Evolutionary conservation across 192 early-diverging fungal species (phyloP).

Genomic region (Coemansia sp.): DNA sequence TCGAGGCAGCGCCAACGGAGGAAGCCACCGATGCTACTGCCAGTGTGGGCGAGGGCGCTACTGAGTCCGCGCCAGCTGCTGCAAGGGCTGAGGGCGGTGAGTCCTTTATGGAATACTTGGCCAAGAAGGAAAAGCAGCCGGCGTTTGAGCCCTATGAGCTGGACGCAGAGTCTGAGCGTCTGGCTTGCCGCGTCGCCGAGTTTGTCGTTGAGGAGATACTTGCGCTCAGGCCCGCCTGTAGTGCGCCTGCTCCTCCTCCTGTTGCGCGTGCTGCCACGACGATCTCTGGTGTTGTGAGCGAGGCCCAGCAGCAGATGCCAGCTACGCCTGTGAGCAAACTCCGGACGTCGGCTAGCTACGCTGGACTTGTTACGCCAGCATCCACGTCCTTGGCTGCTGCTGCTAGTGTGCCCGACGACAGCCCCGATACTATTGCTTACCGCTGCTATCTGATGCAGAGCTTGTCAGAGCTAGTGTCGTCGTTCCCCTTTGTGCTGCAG

Average conservation of each 20-base stretch:
- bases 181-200: constrained; percentile 50
- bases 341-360: constrained; percentile 20
- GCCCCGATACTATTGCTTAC: constrained; percentile 53
- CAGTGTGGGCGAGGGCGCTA: not conserved
- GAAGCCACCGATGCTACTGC: constrained; percentile 7
- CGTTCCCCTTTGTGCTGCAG: constrained; percentile 67
- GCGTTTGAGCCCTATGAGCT: constrained; percentile 45
- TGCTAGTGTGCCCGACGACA: constrained; percentile 28
- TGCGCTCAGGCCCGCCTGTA: constrained; percentile 30
- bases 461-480: constrained; percentile 83
- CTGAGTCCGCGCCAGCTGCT: not conserved
- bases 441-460: constrained; percentile 85
- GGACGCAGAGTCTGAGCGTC: constrained; percentile 41
- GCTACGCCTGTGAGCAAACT: constrained; percentile 25
- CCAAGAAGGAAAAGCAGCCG: constrained; percentile 32
- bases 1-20: constrained; percentile 28
- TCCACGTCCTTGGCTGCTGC: constrained; percentile 7
- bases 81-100: constrained; percentile 4
- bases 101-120: constrained; percentile 35
- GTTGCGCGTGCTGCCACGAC: constrained; percentile 4
- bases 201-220: constrained; percentile 52
- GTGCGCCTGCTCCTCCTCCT: not conserved
- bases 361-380: constrained; percentile 13
- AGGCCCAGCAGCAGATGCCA: constrained; percentile 10
- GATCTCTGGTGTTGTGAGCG: not conserved